These are phyloP conservation scores for Berkeleyomyces basicola DNA, from an alignment of 2,329 filamentous ascomycete genomes.

Conservation along the genomic window DNA sequence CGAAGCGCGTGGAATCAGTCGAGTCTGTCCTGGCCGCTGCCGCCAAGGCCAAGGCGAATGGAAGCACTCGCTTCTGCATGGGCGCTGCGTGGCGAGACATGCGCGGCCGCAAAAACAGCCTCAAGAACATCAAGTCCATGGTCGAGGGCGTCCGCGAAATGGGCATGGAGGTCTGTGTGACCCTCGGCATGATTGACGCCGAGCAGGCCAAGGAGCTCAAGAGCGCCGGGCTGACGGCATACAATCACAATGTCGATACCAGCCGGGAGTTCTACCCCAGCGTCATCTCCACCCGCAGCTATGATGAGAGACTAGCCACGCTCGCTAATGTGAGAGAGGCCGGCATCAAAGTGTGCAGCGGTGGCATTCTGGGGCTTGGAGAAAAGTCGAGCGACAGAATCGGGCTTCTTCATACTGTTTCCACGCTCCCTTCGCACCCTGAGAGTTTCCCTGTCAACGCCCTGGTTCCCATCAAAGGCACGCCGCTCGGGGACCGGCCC, in stretches of 20 bases:
- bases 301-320: slow-evolving; percentile 73
- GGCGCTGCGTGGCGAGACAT: slow-evolving; percentile 89
- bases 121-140: slow-evolving; percentile 78
- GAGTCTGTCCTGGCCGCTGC: slow-evolving; percentile 69
- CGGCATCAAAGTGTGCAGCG: slow-evolving; percentile 79
- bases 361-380: slow-evolving; percentile 73
- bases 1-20: slow-evolving; percentile 63
- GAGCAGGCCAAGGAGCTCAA: slow-evolving; percentile 69
- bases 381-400: slow-evolving; percentile 66
- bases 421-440: slow-evolving; percentile 64
- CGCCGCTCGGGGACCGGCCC: slow-evolving; percentile 59
- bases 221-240: slow-evolving; percentile 70
- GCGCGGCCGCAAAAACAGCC: slow-evolving; percentile 68
- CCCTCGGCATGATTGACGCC: slow-evolving; percentile 77
- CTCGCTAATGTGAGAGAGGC: slow-evolving; percentile 67
- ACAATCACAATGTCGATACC: slow-evolving; percentile 91
- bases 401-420: slow-evolving; percentile 66
- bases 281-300: slow-evolving; percentile 70
- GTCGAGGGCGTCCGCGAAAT: slow-evolving; percentile 61
- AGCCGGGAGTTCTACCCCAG: slow-evolving; percentile 76
- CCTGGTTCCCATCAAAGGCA: slow-evolving; percentile 79
- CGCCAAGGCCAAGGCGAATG: slow-evolving; percentile 60
- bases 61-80: slow-evolving; percentile 88
- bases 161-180: slow-evolving; percentile 89
- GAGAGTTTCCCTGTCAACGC: slow-evolving; percentile 88